Conservation (phyloP, 257 asterid species). For the Nicotiana obtusifolia region DNA sequence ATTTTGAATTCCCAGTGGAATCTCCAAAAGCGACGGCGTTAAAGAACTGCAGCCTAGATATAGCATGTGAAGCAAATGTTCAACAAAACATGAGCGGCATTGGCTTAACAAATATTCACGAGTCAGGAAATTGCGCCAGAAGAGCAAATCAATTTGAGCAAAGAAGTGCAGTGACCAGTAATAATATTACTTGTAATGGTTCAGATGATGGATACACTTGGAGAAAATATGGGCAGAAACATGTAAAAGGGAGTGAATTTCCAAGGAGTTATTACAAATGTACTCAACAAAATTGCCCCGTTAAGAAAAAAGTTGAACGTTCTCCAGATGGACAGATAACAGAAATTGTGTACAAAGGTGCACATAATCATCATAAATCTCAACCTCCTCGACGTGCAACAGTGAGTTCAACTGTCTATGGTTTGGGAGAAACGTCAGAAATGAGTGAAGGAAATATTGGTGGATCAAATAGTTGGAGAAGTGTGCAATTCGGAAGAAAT, state of each 20-base stretch:
- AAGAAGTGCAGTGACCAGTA: too few species aligned
- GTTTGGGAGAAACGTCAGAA: constrained; percentile 22
- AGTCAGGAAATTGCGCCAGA: background rate
- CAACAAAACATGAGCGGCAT: constrained; percentile 1
- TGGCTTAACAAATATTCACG: background rate
- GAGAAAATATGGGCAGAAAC: constrained; percentile 84
- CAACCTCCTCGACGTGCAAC: constrained; percentile 26
- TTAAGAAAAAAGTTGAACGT: constrained; percentile 67
- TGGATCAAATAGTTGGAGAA: constrained; percentile 19
- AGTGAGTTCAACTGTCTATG: constrained; percentile 1
- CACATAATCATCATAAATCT: constrained; percentile 62
- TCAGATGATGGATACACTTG: constrained; percentile 67
- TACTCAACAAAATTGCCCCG: constrained; percentile 42
- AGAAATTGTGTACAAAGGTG: constrained; percentile 59
- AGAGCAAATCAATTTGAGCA: background rate
- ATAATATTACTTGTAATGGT: constrained; percentile 1
- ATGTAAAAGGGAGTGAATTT: constrained; percentile 70
- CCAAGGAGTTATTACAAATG: constrained; percentile 77
- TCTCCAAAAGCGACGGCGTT: constrained; percentile 16
- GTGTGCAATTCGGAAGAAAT: background rate
- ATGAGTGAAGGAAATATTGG: constrained; percentile 10
- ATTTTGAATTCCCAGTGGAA: constrained; percentile 17
- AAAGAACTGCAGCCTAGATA: constrained; percentile 7
- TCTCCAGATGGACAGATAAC: constrained; percentile 51
- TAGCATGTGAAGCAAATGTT: constrained; percentile 11